Evolutionary conservation across 352 stramenopile genomes (phyloP).

Genomic region (Phytopythium boreale): DNA sequence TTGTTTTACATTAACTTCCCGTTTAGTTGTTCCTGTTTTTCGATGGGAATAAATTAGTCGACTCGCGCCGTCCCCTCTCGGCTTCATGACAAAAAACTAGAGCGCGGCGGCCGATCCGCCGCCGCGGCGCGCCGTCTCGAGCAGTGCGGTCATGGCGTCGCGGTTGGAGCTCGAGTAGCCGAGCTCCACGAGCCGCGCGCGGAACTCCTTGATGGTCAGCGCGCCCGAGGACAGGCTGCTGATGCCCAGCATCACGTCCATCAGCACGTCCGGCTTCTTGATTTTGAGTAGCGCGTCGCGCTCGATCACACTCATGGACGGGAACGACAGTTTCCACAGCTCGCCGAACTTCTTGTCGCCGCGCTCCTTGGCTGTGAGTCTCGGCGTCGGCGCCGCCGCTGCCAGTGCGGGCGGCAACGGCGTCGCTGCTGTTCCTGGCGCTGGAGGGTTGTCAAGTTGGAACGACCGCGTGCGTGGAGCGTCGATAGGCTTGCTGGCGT

Average conservation of each 20-base stretch:
- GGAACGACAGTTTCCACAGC: conserved; percentile 76
- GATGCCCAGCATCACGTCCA: conserved; percentile 79
- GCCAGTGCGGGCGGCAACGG: conserved; percentile 16
- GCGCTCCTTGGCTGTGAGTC: conserved; percentile 9
- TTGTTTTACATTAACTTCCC: not conserved
- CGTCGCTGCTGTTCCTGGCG: not conserved
- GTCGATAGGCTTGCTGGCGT: conserved; percentile 21
- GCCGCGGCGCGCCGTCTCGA: conserved; percentile 44
- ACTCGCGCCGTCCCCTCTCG: not conserved
- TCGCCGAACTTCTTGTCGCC: conserved; percentile 57
- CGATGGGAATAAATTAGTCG: conserved; percentile 30
- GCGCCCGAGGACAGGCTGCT: conserved; percentile 68
- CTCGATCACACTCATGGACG: conserved; percentile 65
- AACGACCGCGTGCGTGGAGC: conserved; percentile 49
- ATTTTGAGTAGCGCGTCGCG: conserved; percentile 60
- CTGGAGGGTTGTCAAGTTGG: conserved; percentile 27
- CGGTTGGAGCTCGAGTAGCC: conserved; percentile 58
- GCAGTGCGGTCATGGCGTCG: conserved; percentile 46
- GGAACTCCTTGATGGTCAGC: conserved; percentile 54
- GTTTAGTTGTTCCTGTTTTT: not conserved
- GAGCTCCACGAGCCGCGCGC: conserved; percentile 52
- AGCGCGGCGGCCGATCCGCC: not conserved
- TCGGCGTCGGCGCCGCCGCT: conserved; percentile 17
- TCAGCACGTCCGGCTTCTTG: conserved; percentile 56
- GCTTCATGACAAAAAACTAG: not conserved